Percentiles rank a stretch among this genome's conserved stretches.
Evolutionary conservation across 2,329 filamentous ascomycete genomes (phyloP).

Genomic region (Camptophora hylomeconis): DNA sequence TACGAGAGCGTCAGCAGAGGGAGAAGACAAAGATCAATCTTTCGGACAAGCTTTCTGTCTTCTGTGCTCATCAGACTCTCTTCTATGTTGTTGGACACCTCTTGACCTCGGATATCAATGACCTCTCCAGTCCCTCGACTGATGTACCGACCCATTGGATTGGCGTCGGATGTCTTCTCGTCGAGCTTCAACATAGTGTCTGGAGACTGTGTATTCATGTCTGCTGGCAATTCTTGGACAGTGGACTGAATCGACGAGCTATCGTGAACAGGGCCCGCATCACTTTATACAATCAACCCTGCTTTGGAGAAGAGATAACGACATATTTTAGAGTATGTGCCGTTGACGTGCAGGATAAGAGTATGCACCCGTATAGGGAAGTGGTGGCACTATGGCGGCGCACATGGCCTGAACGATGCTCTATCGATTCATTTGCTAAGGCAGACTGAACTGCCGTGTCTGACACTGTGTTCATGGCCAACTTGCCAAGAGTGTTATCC

Average conservation of each 20-base stretch:
- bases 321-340: not conserved
- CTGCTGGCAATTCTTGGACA: not conserved
- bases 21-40: slow-evolving; percentile 7
- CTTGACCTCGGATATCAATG: not conserved
- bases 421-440: too few relatives aligned
- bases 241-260: not conserved
- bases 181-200: slow-evolving; percentile 1
- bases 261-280: not conserved
- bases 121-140: slow-evolving; percentile 1
- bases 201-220: not conserved
- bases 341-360: not conserved
- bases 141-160: not conserved
- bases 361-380: not conserved
- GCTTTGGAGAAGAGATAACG: not conserved
- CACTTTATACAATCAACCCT: not conserved
- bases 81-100: not conserved
- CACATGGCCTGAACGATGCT: too few relatives aligned
- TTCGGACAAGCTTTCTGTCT: slow-evolving; percentile 1
- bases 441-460: too few relatives aligned
- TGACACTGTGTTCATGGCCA: too few relatives aligned
- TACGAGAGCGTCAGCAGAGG: slow-evolving; percentile 20
- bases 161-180: slow-evolving; percentile 1
- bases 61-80: not conserved
- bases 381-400: too few relatives aligned
- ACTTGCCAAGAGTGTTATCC: too few relatives aligned